Base-by-base conservation (phyloP, 1,139 yeast genomes). In the Kazachstania sp. region DNA sequence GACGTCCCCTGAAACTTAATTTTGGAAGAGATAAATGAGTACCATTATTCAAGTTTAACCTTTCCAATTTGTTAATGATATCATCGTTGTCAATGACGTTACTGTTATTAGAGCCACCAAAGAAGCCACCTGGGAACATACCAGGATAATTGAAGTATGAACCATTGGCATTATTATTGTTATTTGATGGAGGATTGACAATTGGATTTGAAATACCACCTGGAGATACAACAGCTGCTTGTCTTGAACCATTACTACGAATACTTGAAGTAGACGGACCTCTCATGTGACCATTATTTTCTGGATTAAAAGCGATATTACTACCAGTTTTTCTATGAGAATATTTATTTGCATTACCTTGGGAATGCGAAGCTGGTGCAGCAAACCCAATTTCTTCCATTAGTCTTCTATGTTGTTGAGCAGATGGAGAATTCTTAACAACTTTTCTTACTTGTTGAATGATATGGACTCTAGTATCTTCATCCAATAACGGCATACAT, bases 311-410 rank as follows among this genome's bases (percentile, higher is more conserved):
- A 2, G 54, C 56, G 23, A 60, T 64, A 2, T 64, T 58, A 6
- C 54, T 47, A 42, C 59, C 47, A 41, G 58, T 57, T 15, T 60
- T 54, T 8, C 58, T 52, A 39, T 61, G 65, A 2, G 37, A 2
- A 19, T 40, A 15, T 38, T 58, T 61, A n/a, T 38, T 34, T 28
- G 49, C 55, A 3, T 45, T 30, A 32, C 37, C 47, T 31, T 43
- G 49, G 2, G 45, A 28, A 19, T 42, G 49, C 12, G 56, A 41
- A 35, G 16, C 42, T 2, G 53, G 32, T 20, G 63, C 51, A 16
- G 59, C 54, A 45, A 90, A 71, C 7, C 97, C 97, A 53, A 88
- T 94, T 65, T 92, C 97, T 56, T 92, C 97, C 79, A 90, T 78
- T 49, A 92, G 71, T 55, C 95, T 79, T 63, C 86, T 86, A 66